A percentile compares a stretch with the other conserved stretches of the same genome.
phyloP scores from a whole-genome alignment of 179 eudicot genomes.

The Carnegiea gigantea region DNA sequence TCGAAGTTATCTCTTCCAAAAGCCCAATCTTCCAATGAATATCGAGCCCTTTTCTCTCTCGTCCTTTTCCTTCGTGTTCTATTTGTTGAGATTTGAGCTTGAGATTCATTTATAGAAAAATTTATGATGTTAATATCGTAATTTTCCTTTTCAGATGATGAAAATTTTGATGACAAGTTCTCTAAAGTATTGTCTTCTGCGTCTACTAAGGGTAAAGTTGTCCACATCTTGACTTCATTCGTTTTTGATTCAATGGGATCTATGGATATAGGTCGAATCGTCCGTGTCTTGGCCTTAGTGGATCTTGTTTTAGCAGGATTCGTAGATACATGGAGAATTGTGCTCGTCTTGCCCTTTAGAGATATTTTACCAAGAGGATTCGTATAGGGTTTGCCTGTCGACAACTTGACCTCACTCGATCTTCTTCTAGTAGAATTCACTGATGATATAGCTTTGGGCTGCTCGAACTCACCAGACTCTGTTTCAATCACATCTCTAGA shows the following conservation, averaged over 20 bases:
- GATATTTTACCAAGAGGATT: no score
- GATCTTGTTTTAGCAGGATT: no score
- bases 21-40: not conserved
- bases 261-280: no score
- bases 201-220: not conserved
- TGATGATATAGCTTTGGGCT: no score
- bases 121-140: not conserved
- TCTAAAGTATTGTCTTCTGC: not conserved
- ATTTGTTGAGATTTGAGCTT: not conserved
- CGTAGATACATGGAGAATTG: no score
- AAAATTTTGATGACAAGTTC: not conserved
- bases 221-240: not conserved
- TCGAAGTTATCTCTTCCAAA: not conserved
- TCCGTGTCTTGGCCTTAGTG: no score
- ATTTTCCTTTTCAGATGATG: not conserved
- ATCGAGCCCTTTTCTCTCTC: conserved; percentile 4
- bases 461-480: not conserved
- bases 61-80: not conserved
- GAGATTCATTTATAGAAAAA: not conserved
- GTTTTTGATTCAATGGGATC: not conserved
- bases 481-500: not conserved
- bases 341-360: no score
- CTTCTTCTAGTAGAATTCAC: no score
- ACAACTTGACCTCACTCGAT: no score
- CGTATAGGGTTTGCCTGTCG: no score